Evolutionary conservation across 129 eudicot genomes (phyloP), one percentile per base, ranked within the genome.

Genomic region (Arctium minus): DNA sequence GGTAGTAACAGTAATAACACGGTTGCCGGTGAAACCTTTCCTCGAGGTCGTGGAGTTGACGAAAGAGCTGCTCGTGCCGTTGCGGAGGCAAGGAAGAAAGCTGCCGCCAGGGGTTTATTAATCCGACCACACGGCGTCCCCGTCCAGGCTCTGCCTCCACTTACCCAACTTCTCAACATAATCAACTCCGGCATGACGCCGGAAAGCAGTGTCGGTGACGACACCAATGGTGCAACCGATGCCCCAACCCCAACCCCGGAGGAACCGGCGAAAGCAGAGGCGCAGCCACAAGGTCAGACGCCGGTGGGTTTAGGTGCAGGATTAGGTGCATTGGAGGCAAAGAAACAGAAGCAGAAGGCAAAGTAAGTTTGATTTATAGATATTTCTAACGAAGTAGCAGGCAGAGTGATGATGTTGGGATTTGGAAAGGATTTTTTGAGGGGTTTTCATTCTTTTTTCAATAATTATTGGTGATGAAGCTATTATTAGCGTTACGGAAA

Each of bases 11-110:
- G 82, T 60, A 77, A 68, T 35, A 67, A 74, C 17, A 10, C 90
- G 5, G 76, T 82, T 40, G 74, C 86, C 27, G 87, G 90, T 8
- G 98, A 90, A 2, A 81, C 80, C 77, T 70, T 88, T 11, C 89
- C 89, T n/a, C 90, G 94, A 36, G 94, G 97, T 33, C 88, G 97
- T 65, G 99, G 99, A 6, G 89, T 88, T 3, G 97, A 93, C 46
- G 99, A 93, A 84, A 85, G 98, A 86, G 93, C 93, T 0, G 97
- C 93, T 4, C 93, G 94, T 62, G 98, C 97, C 12, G 92, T 93
- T 35, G 97, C 93, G 0, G 98, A 91, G 40, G 92, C 81, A 8
- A 87, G 94, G 76, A 93, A 95, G 84, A 93, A 93, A 84, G 99
- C 99, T 5, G 99, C 97, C 9, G 99, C 99, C 39, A 87, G 90